A percentile compares a stretch with the other conserved stretches of the same genome.
Conservation (phyloP, 2,329 filamentous ascomycete genomes). For the Fusarium sp. region DNA sequence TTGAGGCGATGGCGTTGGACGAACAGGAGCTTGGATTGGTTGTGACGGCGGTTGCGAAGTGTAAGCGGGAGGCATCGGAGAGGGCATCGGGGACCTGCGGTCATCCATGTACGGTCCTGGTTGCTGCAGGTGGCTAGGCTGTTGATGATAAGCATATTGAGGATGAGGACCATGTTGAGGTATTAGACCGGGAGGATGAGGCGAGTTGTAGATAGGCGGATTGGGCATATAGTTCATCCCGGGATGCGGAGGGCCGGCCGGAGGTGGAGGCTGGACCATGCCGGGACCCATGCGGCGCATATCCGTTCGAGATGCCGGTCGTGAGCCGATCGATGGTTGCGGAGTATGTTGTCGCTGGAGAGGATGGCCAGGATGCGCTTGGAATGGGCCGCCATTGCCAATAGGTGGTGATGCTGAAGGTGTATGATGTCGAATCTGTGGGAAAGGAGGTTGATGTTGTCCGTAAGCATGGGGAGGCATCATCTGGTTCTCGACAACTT, state of each 20-base stretch:
- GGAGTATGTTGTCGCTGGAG: conserved; percentile 79
- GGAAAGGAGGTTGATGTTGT: conserved; percentile 68
- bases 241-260: conserved; percentile 64
- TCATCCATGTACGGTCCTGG: conserved; percentile 78
- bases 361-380: conserved; percentile 53
- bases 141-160: conserved; percentile 38
- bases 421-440: conserved; percentile 83
- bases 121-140: conserved; percentile 54
- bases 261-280: conserved; percentile 67
- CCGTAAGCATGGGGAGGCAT: conserved; percentile 77
- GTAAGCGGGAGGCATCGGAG: conserved; percentile 76
- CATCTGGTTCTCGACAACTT: conserved; percentile 67
- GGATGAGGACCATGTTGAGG: conserved; percentile 33
- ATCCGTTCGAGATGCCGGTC: conserved; percentile 79
- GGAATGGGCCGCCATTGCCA: conserved; percentile 77
- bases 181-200: conserved; percentile 39
- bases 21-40: conserved; percentile 56
- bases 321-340: conserved; percentile 76
- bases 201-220: conserved; percentile 82
- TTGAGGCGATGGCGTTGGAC: conserved; percentile 68
- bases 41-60: conserved; percentile 66
- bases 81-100: conserved; percentile 58
- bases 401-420: conserved; percentile 91
- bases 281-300: conserved; percentile 79
- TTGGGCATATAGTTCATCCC: conserved; percentile 88